Percentiles rank a stretch among this genome's conserved stretches.
These are phyloP conservation scores for Turritis glabra DNA, from an alignment of 345 rosid species.

Conservation along the genomic window DNA sequence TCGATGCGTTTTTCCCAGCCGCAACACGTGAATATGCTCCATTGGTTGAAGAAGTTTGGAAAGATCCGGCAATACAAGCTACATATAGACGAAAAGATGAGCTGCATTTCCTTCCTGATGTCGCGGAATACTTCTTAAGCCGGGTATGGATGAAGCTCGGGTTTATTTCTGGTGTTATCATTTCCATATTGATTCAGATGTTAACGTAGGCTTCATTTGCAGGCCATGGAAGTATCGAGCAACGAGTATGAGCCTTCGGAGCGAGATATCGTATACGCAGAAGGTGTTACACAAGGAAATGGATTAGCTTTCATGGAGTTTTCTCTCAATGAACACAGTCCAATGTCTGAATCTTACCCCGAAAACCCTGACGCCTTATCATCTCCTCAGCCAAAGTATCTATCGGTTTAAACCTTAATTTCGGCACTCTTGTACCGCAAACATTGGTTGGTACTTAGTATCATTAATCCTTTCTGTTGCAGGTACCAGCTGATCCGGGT, in stretches of 20 bases:
- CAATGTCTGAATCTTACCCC: conserved; percentile 80
- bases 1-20: conserved; percentile 98
- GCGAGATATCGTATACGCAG: conserved; percentile 86
- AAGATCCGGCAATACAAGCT: conserved; percentile 92
- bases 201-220: conserved; percentile 35
- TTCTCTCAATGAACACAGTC: conserved; percentile 82
- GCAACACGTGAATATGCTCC: conserved; percentile 99
- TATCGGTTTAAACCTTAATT: background rate
- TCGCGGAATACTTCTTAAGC: conserved; percentile 85
- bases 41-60: conserved; percentile 96
- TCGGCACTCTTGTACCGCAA: background rate
- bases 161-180: background rate
- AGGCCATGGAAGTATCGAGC: conserved; percentile 98
- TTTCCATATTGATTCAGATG: background rate
- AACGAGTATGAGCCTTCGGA: conserved; percentile 96
- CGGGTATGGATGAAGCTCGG: conserved; percentile 51
- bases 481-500: conserved; percentile 95
- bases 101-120: conserved; percentile 98
- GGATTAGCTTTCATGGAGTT: conserved; percentile 97
- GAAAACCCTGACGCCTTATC: conserved; percentile 67
- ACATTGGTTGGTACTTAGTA: background rate
- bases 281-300: conserved; percentile 95
- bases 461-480: background rate
- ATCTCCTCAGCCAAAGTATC: conserved; percentile 67
- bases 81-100: conserved; percentile 86